These are phyloP conservation scores for Scutellaria baicalensis DNA, from an alignment of 257 asterid species.

Conservation along the genomic window DNA sequence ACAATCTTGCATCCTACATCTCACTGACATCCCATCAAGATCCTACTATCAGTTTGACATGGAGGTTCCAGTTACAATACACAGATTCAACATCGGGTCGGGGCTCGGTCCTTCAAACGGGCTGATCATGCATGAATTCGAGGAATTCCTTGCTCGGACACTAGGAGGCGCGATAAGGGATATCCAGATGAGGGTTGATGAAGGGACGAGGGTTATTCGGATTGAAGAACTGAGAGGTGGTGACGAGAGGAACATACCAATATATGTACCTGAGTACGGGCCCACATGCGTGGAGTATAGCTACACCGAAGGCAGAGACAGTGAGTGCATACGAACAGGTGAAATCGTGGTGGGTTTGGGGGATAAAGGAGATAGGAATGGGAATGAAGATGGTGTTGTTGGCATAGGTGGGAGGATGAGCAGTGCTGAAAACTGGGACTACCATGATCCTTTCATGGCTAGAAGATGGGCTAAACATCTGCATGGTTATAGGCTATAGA, in stretches of 20 bases:
- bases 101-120: slow-evolving; percentile 63
- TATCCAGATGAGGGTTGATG: slow-evolving; percentile 54
- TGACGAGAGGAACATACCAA: slow-evolving; percentile 74
- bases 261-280: slow-evolving; percentile 35
- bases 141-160: slow-evolving; percentile 65
- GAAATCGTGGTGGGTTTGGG: slow-evolving; percentile 41
- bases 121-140: slow-evolving; percentile 69
- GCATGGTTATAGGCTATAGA: slow-evolving; percentile 67
- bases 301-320: slow-evolving; percentile 56
- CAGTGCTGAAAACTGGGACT: slow-evolving; percentile 76
- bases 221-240: slow-evolving; percentile 78
- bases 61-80: slow-evolving; percentile 39
- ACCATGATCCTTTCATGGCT: slow-evolving; percentile 84
- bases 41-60: slow-evolving; percentile 45
- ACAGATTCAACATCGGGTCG: slow-evolving; percentile 57
- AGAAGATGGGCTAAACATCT: slow-evolving; percentile 98
- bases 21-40: slow-evolving; percentile 57
- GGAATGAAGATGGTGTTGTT: slow-evolving; percentile 14
- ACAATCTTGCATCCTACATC: slow-evolving; percentile 56
- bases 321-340: slow-evolving; percentile 43
- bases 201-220: slow-evolving; percentile 39
- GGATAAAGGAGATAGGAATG: slow-evolving; percentile 35
- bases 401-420: slow-evolving; percentile 54
- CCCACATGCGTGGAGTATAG: slow-evolving; percentile 56
- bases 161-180: slow-evolving; percentile 70